Base-by-base conservation (phyloP, 345 rosid genomes). In the Ailanthus altissimus region DNA sequence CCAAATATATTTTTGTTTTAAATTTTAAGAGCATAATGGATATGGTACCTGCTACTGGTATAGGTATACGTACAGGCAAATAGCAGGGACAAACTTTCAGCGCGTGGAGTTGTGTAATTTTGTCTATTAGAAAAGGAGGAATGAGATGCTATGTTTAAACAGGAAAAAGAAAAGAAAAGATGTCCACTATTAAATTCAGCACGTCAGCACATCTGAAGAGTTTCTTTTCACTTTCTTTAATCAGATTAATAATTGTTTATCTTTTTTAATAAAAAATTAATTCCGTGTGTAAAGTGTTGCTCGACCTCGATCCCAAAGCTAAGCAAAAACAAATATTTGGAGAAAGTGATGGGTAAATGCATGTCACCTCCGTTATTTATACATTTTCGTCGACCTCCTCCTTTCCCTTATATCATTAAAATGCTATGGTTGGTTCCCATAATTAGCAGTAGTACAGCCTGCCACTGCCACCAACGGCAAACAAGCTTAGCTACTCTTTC, bases 401-500 rank as follows among this genome's bases (percentile, higher is more conserved):
- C n/a, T 32, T 32, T 32, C 38, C 38, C 38, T 32, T 65, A 20
- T 65, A 45, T 64, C 49, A 40, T 25, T 28, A 14, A 65, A 65
- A 43, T 42, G 50, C 46, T 65, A 20, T 21, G 50, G 50, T 47
- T 8, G 13, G 58, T 53, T 18, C 23, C 18, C 9, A 53, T 28
- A 36, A 62, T 8, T 14, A 16, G 46, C 16, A 70, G 6, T 26
- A 21, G 21, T 56, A 56, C 14, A 54, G 2, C 64, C n/a, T 72
- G 66, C 65, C 66, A 40, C n/a, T 72, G 66, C 65, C 66, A 40
- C 53, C 64, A 42, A 49, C 64, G 14, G 42, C 66, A n/a, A 42
- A 64, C 75, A 72, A 59, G 42, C 43, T 59, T 56, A 59, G 42
- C 43, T 59, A 15, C 23, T 43, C 49, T 40, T 58, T 1, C 75